phyloP scores from a whole-genome alignment of 192 early-diverging fungal species.

The Podila verticillata region DNA sequence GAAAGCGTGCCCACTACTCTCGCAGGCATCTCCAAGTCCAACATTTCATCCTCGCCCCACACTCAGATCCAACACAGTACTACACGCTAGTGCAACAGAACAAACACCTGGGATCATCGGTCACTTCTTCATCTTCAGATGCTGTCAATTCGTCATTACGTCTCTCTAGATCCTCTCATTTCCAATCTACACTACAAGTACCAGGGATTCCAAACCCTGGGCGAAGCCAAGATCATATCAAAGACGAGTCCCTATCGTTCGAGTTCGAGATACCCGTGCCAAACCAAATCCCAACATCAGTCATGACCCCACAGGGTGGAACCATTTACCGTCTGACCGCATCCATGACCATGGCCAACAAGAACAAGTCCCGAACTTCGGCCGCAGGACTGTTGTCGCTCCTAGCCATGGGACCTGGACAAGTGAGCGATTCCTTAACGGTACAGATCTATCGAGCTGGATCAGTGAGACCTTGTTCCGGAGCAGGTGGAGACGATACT shows the following conservation, averaged over 20 bases:
- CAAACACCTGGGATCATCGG: too few relatives aligned
- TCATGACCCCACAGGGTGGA: constrained; percentile 20
- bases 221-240: neutral
- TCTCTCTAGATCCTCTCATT: too few relatives aligned
- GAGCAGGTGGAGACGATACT: too few relatives aligned
- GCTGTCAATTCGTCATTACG: too few relatives aligned
- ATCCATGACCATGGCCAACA: neutral
- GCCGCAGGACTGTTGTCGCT: neutral
- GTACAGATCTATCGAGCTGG: constrained; percentile 18
- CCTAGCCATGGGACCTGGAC: neutral
- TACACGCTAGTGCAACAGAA: constrained; percentile 6
- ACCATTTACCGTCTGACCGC: constrained; percentile 17
- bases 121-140: too few relatives aligned
- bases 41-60: constrained; percentile 21
- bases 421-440: neutral
- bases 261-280: constrained; percentile 21
- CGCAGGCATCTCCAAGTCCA: constrained; percentile 15
- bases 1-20: constrained; percentile 16
- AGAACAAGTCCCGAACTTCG: neutral
- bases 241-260: constrained; percentile 5
- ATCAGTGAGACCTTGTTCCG: neutral
- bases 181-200: too few relatives aligned
- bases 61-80: neutral
- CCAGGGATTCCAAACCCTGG: too few relatives aligned
- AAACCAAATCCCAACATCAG: constrained; percentile 8